Percentiles rank a stretch among this genome's conserved stretches.
These are phyloP conservation scores for Cyberlindnera petersonii DNA, from an alignment of 805 yeast genomes.

Conservation along the genomic window DNA sequence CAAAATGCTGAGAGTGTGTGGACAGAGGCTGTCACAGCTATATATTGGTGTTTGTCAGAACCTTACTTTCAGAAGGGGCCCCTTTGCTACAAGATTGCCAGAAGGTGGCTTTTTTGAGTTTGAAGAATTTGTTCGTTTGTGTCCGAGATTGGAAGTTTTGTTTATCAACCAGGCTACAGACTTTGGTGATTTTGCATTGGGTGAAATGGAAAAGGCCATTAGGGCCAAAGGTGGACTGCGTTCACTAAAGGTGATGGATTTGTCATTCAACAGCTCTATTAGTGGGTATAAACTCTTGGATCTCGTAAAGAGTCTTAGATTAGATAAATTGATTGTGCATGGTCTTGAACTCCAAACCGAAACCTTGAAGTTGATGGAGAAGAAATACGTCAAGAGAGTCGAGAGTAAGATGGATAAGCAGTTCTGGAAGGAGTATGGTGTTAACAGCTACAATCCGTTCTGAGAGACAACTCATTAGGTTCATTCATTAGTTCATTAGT, in stretches of 20 bases:
- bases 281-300: constrained; percentile 25
- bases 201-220: constrained; percentile 14
- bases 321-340: constrained; percentile 19
- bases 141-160: constrained; percentile 18
- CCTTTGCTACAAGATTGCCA: constrained; percentile 6
- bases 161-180: constrained; percentile 24
- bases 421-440: constrained; percentile 25
- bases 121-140: constrained; percentile 16
- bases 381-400: constrained; percentile 17
- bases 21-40: constrained; percentile 11
- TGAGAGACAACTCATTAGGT: constrained; percentile 1
- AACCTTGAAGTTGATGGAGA: constrained; percentile 21
- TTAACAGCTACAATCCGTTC: constrained; percentile 24
- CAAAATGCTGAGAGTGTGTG: constrained; percentile 17
- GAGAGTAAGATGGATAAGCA: constrained; percentile 21
- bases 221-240: constrained; percentile 1
- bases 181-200: constrained; percentile 23
- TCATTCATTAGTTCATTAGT: neutral
- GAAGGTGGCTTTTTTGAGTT: constrained; percentile 21
- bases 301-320: constrained; percentile 11
- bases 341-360: constrained; percentile 21
- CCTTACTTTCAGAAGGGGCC: constrained; percentile 19
- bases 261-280: constrained; percentile 22
- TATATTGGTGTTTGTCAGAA: constrained; percentile 25
- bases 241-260: constrained; percentile 17